Base-by-base conservation (phyloP, 2,329 filamentous ascomycete species). In the Alternaria gaisen region DNA sequence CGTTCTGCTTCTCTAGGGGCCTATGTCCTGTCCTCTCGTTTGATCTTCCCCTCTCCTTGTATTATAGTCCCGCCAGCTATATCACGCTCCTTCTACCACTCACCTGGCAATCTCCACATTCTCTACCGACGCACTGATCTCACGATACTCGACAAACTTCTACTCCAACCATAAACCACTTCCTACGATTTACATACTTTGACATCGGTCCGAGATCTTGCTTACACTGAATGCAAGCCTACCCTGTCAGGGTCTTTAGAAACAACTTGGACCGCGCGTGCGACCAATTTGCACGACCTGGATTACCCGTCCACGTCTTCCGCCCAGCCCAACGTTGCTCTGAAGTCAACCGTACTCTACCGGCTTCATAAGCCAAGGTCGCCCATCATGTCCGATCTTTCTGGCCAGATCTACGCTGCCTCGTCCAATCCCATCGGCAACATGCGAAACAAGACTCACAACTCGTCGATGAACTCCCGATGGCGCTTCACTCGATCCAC, bases 401-500 rank as follows among this genome's bases (percentile, higher is more conserved):
- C 64, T 50, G 57, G 43, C n/a, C 64, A 54, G 38, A 60, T 53
- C 16, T 53, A 66, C 38, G 52, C 54, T 51, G 69, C 71, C 54
- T 44, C 64, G 44, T 50, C 63, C 48, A 64, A 58, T 57, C 53
- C 64, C 20, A 56, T 61, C 54, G 64, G 60, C 58, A 71, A 61
- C 58, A 53, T 68, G 63, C 73, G 69, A 58, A 72, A 63, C 54
- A 65, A 69, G 40, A 44, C 67, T 16, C 64, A 69, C 18, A 67
- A 70, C 50, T 60, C 56, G 24, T 60, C 71, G 42, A 68, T 69
- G 9, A 69, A 67, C 16, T 78, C 73, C 52, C 73, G 76, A 72
- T 79, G 77, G 77, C 75, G 76, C 53, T 76, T 78, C 47, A 72
- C 71, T 51, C 73, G 75, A 46, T 74, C 75, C 32, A 74, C 67